Base-by-base conservation (phyloP, 306 rosid species). In the Rubus parviflorus region DNA sequence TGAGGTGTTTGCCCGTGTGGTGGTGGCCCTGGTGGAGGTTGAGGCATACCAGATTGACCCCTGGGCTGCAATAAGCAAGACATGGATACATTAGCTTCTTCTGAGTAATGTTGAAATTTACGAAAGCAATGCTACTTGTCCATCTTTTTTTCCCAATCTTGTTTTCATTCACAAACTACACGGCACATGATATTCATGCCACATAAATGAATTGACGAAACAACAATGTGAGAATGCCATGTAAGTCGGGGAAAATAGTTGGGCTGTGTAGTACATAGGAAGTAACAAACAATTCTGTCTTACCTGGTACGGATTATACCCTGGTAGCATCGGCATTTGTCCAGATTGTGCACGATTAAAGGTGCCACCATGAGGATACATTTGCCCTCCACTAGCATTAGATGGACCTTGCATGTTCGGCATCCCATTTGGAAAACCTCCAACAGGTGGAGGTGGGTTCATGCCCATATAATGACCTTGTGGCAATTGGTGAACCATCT, bases 241-340 rank as follows among this genome's bases (percentile, higher is more conserved):
- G 48, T 45, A 13, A 56, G 16, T 25, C 13, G 42, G n/a, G 15
- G 10, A 11, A 22, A 22, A 57, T 17, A 53, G 23, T 53, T 53
- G 23, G 35, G 35, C 35, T 30, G 20, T 6, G 77, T 45, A 70
- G 75, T 54, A 73, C 66, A 47, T 20, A 35, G 60, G 74, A 68
- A 84, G 80, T 53, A 80, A 64, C 19, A 70, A 41, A 63, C 25
- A 16, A 35, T 17, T 20, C 1, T 61, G 71, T 72, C 82, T 38
- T 82, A 90, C 99, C 97, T 92, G 99, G 85, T 89, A 95, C 30
- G 97, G 97, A 88, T 93, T 89, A 84, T 92, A 95, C 15, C 99
- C 99, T 35, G 88, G 97, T 87, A 89, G 88, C 88, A 95, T 76
- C 49, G 97, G 91, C 88, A 92, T 95, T 86, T 92, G 98, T 68